phyloP scores from a whole-genome alignment of 2,329 filamentous ascomycete species.

The Epichloe baconii region DNA sequence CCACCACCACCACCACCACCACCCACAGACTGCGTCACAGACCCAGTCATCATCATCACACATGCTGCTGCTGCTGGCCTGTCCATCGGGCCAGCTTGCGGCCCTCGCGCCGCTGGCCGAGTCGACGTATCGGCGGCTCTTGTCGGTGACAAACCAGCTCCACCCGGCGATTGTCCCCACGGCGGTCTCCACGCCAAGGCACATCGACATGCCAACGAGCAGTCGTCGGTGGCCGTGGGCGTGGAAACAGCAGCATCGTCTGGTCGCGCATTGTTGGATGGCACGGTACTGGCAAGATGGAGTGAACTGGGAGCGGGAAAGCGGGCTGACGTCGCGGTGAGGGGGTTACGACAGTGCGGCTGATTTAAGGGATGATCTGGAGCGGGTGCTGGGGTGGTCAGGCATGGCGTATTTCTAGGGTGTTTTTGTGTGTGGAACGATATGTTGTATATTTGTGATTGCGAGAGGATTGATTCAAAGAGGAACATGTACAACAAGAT shows the following conservation, averaged over 20 bases:
- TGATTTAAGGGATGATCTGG: slow-evolving; percentile 58
- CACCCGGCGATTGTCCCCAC: slow-evolving; percentile 57
- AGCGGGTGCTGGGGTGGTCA: slow-evolving; percentile 46
- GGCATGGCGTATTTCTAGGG: slow-evolving; percentile 38
- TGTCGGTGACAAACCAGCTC: slow-evolving; percentile 69
- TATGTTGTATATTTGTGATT: too few species aligned
- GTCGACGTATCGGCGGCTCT: slow-evolving; percentile 68
- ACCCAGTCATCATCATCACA: slow-evolving; percentile 20
- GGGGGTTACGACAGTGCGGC: slow-evolving; percentile 55
- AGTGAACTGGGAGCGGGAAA: slow-evolving; percentile 60
- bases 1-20: slow-evolving; percentile 11
- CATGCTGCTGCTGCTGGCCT: slow-evolving; percentile 57
- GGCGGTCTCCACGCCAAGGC: slow-evolving; percentile 75
- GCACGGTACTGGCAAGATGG: slow-evolving; percentile 61
- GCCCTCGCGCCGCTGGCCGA: slow-evolving; percentile 69
- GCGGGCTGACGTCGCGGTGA: slow-evolving; percentile 57
- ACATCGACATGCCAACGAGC: slow-evolving; percentile 43
- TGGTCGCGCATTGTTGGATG: slow-evolving; percentile 62
- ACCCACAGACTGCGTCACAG: background rate
- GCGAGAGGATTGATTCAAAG: too few species aligned
- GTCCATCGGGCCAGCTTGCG: slow-evolving; percentile 61
- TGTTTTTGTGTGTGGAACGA: background rate
- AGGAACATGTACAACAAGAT: too few species aligned
- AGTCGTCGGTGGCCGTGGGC: slow-evolving; percentile 29
- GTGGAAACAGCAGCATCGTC: slow-evolving; percentile 43